Base-by-base conservation (phyloP, 2,329 filamentous ascomycete genomes). In the Bipolaris oryzae region DNA sequence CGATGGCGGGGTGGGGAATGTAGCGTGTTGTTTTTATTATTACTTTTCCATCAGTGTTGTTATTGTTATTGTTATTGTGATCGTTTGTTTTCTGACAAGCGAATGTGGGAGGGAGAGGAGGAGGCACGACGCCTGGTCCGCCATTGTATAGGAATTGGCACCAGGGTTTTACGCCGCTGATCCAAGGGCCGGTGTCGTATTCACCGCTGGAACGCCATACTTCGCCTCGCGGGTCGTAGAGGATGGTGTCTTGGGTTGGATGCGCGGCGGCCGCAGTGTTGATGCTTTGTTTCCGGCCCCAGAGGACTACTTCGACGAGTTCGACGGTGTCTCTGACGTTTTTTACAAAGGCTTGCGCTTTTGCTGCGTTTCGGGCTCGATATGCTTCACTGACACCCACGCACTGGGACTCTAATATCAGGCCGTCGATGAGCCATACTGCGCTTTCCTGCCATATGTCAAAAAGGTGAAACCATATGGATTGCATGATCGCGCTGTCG, bases 391-490 rank as follows among this genome's bases (percentile, higher is more conserved):
- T 28, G 20, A 9, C 21, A 5, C 5, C 0, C 13, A 7, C 1
- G 49, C 2, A 50, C 47, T 55, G n/a, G 25, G 52, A 3, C 58
- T 2, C 65, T 38, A 33, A 59, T 45, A 31, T 57, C 33, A 13
- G 13, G 3, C 43, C 31, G 42, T 20, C 37, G 2, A 48, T 55
- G 0, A 59, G 49, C 31, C 41, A 54, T 4, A 18, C 13, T 0
- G 51, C 44, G 16, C 35, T 61, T 23, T 64, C 55, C 18, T 70
- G 63, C 58, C 71, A 62, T 2, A 59, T 37, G 16, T 73, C 69
- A 7, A 74, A 45, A 1, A 74, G 52, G 16, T 70, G 46, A 43
- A 68, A 70, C 71, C 71, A 75, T 0, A 71, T 15, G 5, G 56
- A 53, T 7, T 70, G 66, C 67, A 71, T 74, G 7, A 46, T 5